These are phyloP conservation scores for Microdochium nivale DNA, from an alignment of 2,329 filamentous ascomycete genomes.

Conservation along the genomic window DNA sequence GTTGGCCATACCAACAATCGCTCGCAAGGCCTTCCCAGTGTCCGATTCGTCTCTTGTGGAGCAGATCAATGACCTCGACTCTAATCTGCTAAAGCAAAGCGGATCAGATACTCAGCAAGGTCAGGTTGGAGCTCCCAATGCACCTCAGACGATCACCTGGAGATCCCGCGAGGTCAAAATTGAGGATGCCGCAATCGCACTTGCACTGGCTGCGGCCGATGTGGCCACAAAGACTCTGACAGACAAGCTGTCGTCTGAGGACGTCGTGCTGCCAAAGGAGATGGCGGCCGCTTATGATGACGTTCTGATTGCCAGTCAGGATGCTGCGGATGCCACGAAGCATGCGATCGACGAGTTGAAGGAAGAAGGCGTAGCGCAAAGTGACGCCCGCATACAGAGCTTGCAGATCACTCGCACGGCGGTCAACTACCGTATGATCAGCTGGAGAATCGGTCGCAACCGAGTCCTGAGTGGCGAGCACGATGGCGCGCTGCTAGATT, in stretches of 20 bases:
- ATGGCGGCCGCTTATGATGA: conserved; percentile 84
- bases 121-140: conserved; percentile 39
- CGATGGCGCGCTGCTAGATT: conserved; percentile 60
- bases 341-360: conserved; percentile 85
- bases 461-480: conserved; percentile 75
- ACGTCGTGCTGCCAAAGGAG: conserved; percentile 46
- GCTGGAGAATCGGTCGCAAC: conserved; percentile 91
- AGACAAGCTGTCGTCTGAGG: conserved; percentile 34
- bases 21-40: conserved; percentile 67
- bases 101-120: conserved; percentile 39
- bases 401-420: conserved; percentile 87
- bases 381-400: conserved; percentile 82
- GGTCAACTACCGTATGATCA: conserved; percentile 88
- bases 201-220: conserved; percentile 66
- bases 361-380: conserved; percentile 73
- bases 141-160: conserved; percentile 76
- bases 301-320: conserved; percentile 82
- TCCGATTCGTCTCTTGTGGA: conserved; percentile 53
- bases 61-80: conserved; percentile 63
- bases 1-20: conserved; percentile 69
- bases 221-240: conserved; percentile 40
- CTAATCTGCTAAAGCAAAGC: conserved; percentile 54
- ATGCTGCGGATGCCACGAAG: conserved; percentile 89
- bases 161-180: conserved; percentile 77
- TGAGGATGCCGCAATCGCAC: conserved; percentile 85